Percentiles rank a stretch among this genome's conserved stretches.
Evolutionary conservation across 2,329 filamentous ascomycete species (phyloP).

Genomic region (Aspergillus thermomutatus): DNA sequence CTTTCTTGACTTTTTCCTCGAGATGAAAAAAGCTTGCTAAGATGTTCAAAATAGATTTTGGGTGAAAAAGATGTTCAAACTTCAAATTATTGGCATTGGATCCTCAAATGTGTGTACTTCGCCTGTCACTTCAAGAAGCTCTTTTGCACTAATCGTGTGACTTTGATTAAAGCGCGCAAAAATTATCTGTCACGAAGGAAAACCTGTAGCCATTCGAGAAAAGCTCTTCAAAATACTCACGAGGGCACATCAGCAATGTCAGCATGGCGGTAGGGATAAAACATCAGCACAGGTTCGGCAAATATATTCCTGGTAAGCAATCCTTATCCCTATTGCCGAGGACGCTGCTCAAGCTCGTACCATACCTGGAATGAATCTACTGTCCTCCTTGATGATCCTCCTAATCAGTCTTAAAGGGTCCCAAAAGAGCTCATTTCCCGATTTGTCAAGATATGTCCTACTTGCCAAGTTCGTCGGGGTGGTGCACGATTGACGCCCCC

Average conservation of each 20-base stretch:
- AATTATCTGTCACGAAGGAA: constrained; percentile 50
- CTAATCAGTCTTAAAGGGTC: constrained; percentile 35
- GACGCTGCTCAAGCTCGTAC: not conserved
- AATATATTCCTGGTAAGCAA: constrained; percentile 48
- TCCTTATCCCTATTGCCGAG: not conserved
- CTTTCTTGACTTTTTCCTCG: not conserved
- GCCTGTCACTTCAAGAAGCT: not conserved
- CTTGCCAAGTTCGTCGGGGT: constrained; percentile 47
- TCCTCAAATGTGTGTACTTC: constrained; percentile 36
- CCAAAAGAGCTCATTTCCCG: constrained; percentile 52
- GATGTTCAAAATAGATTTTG: constrained; percentile 40
- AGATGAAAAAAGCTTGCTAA: not conserved
- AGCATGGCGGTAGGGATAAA: constrained; percentile 52
- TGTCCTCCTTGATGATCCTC: not conserved
- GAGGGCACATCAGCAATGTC: constrained; percentile 48
- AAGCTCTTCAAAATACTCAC: constrained; percentile 51
- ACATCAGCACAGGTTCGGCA: constrained; percentile 51
- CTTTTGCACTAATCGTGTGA: not conserved
- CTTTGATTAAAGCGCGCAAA: constrained; percentile 29
- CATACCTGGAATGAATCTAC: not conserved
- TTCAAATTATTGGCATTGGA: constrained; percentile 39
- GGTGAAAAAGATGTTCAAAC: constrained; percentile 54
- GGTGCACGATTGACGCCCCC: constrained; percentile 41
- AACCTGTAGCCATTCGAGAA: constrained; percentile 52
- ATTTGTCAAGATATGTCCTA: constrained; percentile 51